phyloP scores from a whole-genome alignment of 2,329 filamentous ascomycete genomes.

The Cryphonectria nitschkei region DNA sequence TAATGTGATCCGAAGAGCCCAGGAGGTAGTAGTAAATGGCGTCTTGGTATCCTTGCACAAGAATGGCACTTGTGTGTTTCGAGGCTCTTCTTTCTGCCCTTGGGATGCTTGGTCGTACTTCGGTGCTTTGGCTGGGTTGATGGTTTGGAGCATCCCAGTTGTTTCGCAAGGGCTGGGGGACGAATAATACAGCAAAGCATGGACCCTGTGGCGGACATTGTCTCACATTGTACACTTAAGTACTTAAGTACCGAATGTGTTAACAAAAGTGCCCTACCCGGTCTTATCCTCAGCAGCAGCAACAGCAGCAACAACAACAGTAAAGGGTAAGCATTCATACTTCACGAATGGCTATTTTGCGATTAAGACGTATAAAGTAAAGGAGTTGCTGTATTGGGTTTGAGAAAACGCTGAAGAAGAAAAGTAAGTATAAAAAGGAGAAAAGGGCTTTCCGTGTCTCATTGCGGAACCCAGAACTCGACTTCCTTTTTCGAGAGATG shows the following conservation, averaged over 20 bases:
- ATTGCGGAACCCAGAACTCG: neutral
- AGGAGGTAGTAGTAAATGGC: neutral
- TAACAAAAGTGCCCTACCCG: neutral
- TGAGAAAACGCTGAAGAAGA: neutral
- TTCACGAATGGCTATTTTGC: neutral
- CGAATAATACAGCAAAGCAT: too few species aligned
- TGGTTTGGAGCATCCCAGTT: neutral
- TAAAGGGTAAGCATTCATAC: too few species aligned
- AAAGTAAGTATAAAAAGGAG: neutral
- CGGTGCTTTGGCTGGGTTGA: neutral
- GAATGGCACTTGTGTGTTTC: neutral
- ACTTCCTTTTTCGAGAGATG: neutral
- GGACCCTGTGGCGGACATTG: neutral
- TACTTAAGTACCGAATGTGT: neutral
- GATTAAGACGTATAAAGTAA: neutral
- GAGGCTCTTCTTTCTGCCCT: too few species aligned
- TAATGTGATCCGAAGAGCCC: neutral
- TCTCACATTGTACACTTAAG: neutral
- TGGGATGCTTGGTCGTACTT: neutral
- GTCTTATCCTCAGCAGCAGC: neutral
- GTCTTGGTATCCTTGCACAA: slow-evolving; percentile 5
- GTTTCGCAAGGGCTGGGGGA: neutral
- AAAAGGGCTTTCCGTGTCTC: neutral
- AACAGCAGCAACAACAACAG: neutral
- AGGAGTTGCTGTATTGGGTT: neutral